Conservation (phyloP, 352 stramenopile genomes). For the Phytophthora pluvialis region DNA sequence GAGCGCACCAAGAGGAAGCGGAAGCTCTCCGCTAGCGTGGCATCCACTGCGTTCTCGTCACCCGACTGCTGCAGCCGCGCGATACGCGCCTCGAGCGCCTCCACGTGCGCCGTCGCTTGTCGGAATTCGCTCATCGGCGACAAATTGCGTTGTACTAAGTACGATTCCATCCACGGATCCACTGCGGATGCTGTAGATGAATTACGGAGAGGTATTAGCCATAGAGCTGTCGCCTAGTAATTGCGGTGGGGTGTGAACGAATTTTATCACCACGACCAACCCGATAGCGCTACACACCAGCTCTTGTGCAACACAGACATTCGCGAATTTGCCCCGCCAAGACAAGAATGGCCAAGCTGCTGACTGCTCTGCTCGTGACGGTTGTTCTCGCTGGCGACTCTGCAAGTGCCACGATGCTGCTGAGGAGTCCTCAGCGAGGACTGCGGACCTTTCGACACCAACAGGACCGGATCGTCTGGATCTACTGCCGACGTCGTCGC, state of each 20-base stretch:
- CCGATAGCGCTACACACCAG: not conserved
- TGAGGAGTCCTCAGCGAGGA: not conserved
- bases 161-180: not conserved
- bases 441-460: not conserved
- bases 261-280: no score
- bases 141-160: constrained; percentile 2
- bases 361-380: not conserved
- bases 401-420: not conserved
- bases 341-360: constrained; percentile 15
- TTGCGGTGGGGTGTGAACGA: no score
- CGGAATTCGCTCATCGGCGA: constrained; percentile 62
- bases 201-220: no score
- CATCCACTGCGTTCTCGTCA: not conserved
- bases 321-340: not conserved
- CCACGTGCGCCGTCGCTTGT: constrained; percentile 46
- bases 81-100: constrained; percentile 48
- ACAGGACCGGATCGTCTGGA: not conserved
- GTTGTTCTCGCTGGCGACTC: not conserved
- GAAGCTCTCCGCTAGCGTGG: constrained; percentile 23
- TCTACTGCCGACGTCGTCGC: not conserved
- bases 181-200: no score
- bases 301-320: not conserved
- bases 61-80: constrained; percentile 32
- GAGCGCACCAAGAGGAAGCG: constrained; percentile 42
- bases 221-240: no score